These are phyloP conservation scores for Ordospora colligata DNA, from an alignment of 371 early-diverging fungal genomes.

Conservation along the genomic window DNA sequence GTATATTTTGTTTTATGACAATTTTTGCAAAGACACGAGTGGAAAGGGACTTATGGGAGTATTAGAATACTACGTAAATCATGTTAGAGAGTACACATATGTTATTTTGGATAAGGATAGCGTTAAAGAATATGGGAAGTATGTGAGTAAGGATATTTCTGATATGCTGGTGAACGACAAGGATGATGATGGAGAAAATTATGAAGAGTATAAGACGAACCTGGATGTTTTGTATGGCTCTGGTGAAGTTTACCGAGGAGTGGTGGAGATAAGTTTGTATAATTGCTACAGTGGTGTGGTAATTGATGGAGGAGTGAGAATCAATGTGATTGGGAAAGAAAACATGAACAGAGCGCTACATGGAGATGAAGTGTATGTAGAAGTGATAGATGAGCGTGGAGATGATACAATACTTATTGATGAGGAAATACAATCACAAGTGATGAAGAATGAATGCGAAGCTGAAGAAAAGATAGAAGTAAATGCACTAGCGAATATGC, in stretches of 20 bases:
- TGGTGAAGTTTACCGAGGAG: constrained; percentile 6
- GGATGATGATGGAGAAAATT: constrained; percentile 9
- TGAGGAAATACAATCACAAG: neutral
- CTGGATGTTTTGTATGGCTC: neutral
- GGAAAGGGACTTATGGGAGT: constrained; percentile 15
- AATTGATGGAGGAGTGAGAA: neutral
- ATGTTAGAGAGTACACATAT: constrained; percentile 13
- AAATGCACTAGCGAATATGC: neutral
- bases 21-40: constrained; percentile 15
- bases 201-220: constrained; percentile 23
- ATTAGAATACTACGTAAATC: constrained; percentile 18
- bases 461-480: neutral
- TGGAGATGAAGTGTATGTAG: constrained; percentile 53
- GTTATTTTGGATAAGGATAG: neutral
- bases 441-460: neutral
- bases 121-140: constrained; percentile 17
- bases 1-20: constrained; percentile 28
- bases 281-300: constrained; percentile 33
- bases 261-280: constrained; percentile 13
- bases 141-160: neutral
- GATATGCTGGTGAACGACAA: constrained; percentile 14
- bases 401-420: constrained; percentile 8
- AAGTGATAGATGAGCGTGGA: neutral
- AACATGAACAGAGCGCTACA: constrained; percentile 50
- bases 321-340: constrained; percentile 22